A percentile compares a stretch with the other conserved stretches of the same genome.
These are phyloP conservation scores for Selenicereus undatus DNA, from an alignment of 148 eudicot genomes.

Conservation along the genomic window DNA sequence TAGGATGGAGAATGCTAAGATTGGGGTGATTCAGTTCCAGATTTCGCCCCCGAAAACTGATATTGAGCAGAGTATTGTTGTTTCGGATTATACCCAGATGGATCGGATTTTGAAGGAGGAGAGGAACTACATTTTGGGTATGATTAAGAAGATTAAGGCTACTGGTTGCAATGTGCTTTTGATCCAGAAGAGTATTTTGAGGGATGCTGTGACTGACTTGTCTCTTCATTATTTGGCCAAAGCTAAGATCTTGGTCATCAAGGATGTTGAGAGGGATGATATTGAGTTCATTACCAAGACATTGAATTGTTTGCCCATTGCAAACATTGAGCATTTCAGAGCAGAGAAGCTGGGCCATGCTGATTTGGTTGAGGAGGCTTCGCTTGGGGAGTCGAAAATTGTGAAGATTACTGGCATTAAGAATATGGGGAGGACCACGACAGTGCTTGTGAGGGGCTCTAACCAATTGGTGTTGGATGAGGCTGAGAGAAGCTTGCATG, in stretches of 20 bases:
- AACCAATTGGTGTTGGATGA: conserved; percentile 89
- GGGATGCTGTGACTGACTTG: conserved; percentile 95
- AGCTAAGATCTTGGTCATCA: conserved; percentile 92
- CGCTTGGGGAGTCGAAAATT: conserved; percentile 79
- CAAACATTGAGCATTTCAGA: conserved; percentile 89
- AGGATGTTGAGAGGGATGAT: conserved; percentile 95
- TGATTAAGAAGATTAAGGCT: conserved; percentile 94
- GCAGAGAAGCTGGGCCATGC: conserved; percentile 88
- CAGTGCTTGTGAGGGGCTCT: conserved; percentile 89
- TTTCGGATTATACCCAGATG: conserved; percentile 92
- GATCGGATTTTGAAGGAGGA: conserved; percentile 94
- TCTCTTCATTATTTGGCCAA: conserved; percentile 91
- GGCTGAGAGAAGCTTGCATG: conserved; percentile 96
- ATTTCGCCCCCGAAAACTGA: conserved; percentile 96
- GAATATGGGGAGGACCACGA: conserved; percentile 88
- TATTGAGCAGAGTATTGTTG: conserved; percentile 92
- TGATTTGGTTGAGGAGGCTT: conserved; percentile 82
- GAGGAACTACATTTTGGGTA: conserved; percentile 84
- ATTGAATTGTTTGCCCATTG: conserved; percentile 82
- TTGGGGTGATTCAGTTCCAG: conserved; percentile 90
- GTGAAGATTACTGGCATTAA: conserved; percentile 88
- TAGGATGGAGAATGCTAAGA: conserved; percentile 86
- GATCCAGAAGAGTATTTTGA: conserved; percentile 95
- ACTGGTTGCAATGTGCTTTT: conserved; percentile 91
- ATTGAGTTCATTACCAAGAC: conserved; percentile 98